Percentiles rank a stretch among this genome's conserved stretches.
phyloP scores from a whole-genome alignment of 768 basidiomycete species.

The Pisolithus microcarpus region DNA sequence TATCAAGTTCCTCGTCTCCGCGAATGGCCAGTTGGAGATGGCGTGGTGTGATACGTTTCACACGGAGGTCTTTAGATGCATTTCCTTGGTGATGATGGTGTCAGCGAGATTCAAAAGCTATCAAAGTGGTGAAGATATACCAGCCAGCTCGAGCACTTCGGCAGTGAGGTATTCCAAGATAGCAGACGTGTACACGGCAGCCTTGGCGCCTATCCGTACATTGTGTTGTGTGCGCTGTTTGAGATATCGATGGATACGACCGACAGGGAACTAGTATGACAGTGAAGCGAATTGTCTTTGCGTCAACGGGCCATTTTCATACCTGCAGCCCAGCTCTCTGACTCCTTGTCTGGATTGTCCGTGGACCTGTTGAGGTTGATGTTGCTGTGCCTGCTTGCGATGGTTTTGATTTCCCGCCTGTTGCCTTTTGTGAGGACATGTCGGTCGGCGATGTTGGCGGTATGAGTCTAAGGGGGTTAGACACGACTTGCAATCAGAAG shows the following conservation, averaged over 20 bases:
- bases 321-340: conserved; percentile 88
- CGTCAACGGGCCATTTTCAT: conserved; percentile 6
- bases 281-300: too few relatives aligned
- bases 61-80: conserved; percentile 93
- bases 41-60: conserved; percentile 94
- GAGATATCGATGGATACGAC: conserved; percentile 94
- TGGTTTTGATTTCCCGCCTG: conserved; percentile 59
- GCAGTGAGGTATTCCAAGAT: conserved; percentile 95
- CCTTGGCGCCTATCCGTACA: conserved; percentile 94
- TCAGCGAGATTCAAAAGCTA: too few relatives aligned
- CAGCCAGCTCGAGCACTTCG: conserved; percentile 92
- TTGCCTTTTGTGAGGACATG: conserved; percentile 38
- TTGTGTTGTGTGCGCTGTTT: conserved; percentile 93
- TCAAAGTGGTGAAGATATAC: conserved; percentile 35
- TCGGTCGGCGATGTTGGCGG: conserved; percentile 19
- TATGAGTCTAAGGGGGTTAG: conserved; percentile 16
- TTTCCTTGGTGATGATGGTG: conserved; percentile 51
- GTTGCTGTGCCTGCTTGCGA: too few relatives aligned
- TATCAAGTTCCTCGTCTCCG: conserved; percentile 96
- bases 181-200: conserved; percentile 93
- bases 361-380: conserved; percentile 15
- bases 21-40: conserved; percentile 95
- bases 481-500: conserved; percentile 12
- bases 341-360: conserved; percentile 59
- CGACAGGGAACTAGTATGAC: conserved; percentile 74